These are phyloP conservation scores for Diaporthe sp. DNA, from an alignment of 2,329 filamentous ascomycete species.

Conservation along the genomic window DNA sequence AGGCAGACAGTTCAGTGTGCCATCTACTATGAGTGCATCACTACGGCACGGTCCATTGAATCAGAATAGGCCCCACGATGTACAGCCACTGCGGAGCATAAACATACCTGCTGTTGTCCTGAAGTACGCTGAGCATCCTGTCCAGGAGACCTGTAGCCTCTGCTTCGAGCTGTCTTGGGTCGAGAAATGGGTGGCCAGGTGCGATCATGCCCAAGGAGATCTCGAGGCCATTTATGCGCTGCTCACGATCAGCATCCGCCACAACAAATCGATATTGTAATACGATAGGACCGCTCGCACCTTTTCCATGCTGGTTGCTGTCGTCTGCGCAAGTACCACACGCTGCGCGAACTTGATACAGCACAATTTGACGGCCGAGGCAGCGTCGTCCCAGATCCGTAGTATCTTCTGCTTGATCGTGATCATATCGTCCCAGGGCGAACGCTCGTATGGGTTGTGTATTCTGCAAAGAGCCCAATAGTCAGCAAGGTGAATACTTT, in stretches of 20 bases:
- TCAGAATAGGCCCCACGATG: constrained; percentile 43
- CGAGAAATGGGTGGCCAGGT: constrained; percentile 83
- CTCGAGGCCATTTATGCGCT: constrained; percentile 80
- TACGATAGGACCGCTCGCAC: constrained; percentile 55
- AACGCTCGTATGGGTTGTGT: constrained; percentile 84
- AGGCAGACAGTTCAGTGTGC: constrained; percentile 90
- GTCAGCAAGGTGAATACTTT: constrained; percentile 30
- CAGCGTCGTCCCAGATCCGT: constrained; percentile 86
- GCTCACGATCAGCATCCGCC: background rate
- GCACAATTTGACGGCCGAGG: constrained; percentile 85
- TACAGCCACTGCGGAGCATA: constrained; percentile 17
- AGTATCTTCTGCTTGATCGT: constrained; percentile 92
- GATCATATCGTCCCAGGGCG: constrained; percentile 89
- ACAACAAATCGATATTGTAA: background rate
- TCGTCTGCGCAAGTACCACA: constrained; percentile 91
- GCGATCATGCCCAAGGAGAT: constrained; percentile 90
- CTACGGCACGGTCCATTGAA: constrained; percentile 59
- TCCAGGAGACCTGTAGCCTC: constrained; percentile 93
- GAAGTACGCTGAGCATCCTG: constrained; percentile 85
- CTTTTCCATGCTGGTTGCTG: constrained; percentile 80
- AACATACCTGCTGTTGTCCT: constrained; percentile 85
- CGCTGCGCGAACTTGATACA: constrained; percentile 98
- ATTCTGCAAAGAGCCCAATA: constrained; percentile 71
- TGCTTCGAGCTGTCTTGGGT: constrained; percentile 86
- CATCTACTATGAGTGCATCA: constrained; percentile 89